These are phyloP conservation scores for sunflower (Helianthus annuus) DNA, from an alignment of 129 eudicot genomes.

Conservation along the genomic window DNA sequence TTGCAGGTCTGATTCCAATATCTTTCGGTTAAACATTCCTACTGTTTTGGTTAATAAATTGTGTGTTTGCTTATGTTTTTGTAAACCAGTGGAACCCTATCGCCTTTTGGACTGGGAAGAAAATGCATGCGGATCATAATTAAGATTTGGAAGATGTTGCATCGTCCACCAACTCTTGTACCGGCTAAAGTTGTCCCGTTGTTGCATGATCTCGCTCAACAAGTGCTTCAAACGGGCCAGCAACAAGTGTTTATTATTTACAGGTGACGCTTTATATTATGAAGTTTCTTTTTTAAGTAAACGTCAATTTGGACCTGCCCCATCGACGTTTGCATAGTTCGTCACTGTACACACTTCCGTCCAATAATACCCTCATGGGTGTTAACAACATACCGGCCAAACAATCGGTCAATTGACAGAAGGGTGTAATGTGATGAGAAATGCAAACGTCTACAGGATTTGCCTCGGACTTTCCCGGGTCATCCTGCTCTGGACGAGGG, in stretches of 20 bases:
- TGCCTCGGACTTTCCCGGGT: too few species aligned
- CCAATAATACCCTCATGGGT: too few species aligned
- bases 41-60: background rate
- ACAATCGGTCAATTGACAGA: too few species aligned
- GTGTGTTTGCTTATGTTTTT: conserved; percentile 37
- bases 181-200: conserved; percentile 72
- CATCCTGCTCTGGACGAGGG: too few species aligned
- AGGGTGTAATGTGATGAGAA: too few species aligned
- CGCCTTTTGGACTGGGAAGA: conserved; percentile 60
- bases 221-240: conserved; percentile 85
- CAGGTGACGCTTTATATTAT: conserved; percentile 34
- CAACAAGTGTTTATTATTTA: conserved; percentile 65
- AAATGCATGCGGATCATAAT: conserved; percentile 47
- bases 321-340: too few species aligned
- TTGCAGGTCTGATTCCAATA: conserved; percentile 52
- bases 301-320: too few species aligned
- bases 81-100: conserved; percentile 95
- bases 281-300: background rate
- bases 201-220: conserved; percentile 64
- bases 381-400: too few species aligned
- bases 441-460: too few species aligned
- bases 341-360: too few species aligned
- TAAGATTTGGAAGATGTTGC: conserved; percentile 52
- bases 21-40: background rate
- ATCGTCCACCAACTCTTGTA: conserved; percentile 51